phyloP scores from a whole-genome alignment of 2,329 filamentous ascomycete genomes.

The Phialophora tarda region DNA sequence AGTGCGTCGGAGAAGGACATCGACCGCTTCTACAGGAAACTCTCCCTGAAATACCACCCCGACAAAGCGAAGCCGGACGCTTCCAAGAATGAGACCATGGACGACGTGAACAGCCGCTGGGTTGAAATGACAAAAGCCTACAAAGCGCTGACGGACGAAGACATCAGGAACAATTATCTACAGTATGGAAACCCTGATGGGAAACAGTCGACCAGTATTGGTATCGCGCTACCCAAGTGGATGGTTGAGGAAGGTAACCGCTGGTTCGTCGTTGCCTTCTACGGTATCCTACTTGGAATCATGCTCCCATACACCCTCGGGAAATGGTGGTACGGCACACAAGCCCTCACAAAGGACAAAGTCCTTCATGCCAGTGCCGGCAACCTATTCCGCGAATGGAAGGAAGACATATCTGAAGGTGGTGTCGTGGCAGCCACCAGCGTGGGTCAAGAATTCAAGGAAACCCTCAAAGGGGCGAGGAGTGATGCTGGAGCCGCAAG shows the following conservation, averaged over 20 bases:
- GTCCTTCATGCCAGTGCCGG: constrained; percentile 92
- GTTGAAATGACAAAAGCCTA: constrained; percentile 97
- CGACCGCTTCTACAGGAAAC: constrained; percentile 84
- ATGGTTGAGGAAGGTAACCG: constrained; percentile 92
- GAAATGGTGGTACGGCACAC: constrained; percentile 98
- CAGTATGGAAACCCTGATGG: constrained; percentile 96
- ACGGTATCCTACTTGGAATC: constrained; percentile 85
- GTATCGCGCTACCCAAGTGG: constrained; percentile 91
- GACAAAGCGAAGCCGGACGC: constrained; percentile 88
- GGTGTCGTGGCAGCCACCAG: constrained; percentile 82
- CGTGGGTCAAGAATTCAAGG: constrained; percentile 82
- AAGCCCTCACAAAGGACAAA: constrained; percentile 89
- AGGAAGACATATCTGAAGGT: constrained; percentile 79
- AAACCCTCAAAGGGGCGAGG: constrained; percentile 75
- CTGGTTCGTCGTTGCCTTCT: constrained; percentile 91
- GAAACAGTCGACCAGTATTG: constrained; percentile 97
- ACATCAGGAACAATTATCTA: constrained; percentile 94
- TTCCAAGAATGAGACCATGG: constrained; percentile 85
- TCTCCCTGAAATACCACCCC: constrained; percentile 86
- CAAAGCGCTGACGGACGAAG: constrained; percentile 96
- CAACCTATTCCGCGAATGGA: constrained; percentile 91
- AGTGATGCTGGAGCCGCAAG: constrained; percentile 80
- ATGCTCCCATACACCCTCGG: constrained; percentile 91
- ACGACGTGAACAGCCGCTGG: constrained; percentile 83
- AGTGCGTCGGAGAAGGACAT: constrained; percentile 87